Conservation (phyloP, 2,329 filamentous ascomycete genomes). For the Sarocladium brachiariae region DNA sequence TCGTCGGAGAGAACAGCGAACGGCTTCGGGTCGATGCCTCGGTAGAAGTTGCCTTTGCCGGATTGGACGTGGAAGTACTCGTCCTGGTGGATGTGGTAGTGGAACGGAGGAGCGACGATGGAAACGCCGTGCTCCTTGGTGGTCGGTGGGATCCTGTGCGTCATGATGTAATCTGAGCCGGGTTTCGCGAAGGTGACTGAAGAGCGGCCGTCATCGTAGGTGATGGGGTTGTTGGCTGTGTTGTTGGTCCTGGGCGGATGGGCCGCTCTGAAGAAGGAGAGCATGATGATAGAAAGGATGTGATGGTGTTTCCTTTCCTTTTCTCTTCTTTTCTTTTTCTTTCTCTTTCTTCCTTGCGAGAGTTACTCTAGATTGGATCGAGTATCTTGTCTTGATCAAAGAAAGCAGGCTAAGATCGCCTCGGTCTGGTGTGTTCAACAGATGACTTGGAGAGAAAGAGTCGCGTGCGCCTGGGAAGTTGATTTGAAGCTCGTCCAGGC, state of each 20-base stretch:
- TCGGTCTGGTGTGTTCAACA: no score
- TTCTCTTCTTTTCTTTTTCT: neutral
- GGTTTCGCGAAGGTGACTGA: conserved; percentile 6
- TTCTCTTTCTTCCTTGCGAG: no score
- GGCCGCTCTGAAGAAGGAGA: conserved; percentile 4
- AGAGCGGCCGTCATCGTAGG: conserved; percentile 4
- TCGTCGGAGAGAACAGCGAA: conserved; percentile 4
- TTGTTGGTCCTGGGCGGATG: conserved; percentile 6
- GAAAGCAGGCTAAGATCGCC: no score
- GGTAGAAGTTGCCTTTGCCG: conserved; percentile 7
- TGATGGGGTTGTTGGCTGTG: conserved; percentile 6
- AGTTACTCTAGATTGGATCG: no score
- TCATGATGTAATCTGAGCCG: conserved; percentile 6
- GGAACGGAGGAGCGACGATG: conserved; percentile 4
- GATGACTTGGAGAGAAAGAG: neutral
- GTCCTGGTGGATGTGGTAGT: conserved; percentile 7
- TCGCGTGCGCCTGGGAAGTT: no score
- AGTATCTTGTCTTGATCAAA: no score
- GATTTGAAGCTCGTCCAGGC: no score
- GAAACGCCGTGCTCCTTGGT: neutral
- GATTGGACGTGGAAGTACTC: conserved; percentile 5
- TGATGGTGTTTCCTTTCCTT: neutral
- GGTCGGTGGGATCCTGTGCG: conserved; percentile 1
- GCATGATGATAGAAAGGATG: neutral
- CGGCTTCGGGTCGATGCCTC: neutral